Conservation (phyloP, 192 early-diverging fungal genomes). For the Backusella sp. region DNA sequence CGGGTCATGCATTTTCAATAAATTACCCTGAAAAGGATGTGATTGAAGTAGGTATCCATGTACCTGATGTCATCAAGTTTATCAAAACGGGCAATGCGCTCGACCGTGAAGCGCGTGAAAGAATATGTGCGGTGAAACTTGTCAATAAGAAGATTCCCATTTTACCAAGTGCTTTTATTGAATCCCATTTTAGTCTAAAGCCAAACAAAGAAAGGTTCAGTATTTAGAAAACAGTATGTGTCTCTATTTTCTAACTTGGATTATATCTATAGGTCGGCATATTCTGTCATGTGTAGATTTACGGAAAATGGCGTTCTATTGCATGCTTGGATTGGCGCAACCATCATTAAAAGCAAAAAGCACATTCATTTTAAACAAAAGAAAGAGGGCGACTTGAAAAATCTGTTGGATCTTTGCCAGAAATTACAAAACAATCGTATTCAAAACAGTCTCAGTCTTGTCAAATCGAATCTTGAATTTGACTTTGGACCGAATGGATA, state of each 20-base stretch:
- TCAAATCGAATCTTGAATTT: constrained; percentile 9
- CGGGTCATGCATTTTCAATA: constrained; percentile 78
- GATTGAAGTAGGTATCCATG: constrained; percentile 73
- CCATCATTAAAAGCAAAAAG: constrained; percentile 68
- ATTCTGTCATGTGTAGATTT: constrained; percentile 97
- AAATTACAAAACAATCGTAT: neutral
- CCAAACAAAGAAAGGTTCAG: constrained; percentile 68
- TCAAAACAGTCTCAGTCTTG: neutral
- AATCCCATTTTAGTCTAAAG: constrained; percentile 90
- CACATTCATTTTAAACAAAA: neutral
- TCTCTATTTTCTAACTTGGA: neutral
- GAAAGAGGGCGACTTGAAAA: neutral
- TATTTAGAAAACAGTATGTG: neutral
- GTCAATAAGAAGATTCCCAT: constrained; percentile 95
- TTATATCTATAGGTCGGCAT: constrained; percentile 56
- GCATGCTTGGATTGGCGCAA: constrained; percentile 74
- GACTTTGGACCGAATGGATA: constrained; percentile 8
- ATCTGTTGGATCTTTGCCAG: neutral
- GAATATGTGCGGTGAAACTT: constrained; percentile 89
- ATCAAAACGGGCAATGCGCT: constrained; percentile 86
- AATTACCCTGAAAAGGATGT: constrained; percentile 55
- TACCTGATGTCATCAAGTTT: constrained; percentile 97
- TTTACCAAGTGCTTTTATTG: constrained; percentile 85
- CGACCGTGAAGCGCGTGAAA: constrained; percentile 85
- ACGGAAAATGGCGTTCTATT: constrained; percentile 77